Conservation (phyloP, 768 basidiomycete genomes). For the Psilocybe subaeruginosa region DNA sequence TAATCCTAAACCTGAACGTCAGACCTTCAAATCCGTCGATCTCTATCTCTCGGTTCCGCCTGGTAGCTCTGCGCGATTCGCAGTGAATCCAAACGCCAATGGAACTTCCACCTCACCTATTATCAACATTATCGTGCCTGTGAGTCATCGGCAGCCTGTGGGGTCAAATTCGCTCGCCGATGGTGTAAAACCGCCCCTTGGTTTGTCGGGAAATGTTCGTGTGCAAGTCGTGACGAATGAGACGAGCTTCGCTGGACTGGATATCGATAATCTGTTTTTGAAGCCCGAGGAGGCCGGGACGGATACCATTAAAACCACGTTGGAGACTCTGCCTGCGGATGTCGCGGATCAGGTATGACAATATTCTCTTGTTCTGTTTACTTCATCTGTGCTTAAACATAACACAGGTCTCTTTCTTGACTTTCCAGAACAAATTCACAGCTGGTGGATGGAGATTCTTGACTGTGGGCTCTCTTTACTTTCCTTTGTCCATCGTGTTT, state of each 20-base stretch:
- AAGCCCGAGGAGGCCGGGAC: slow-evolving; percentile 27
- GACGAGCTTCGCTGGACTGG: slow-evolving; percentile 36
- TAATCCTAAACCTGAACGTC: slow-evolving; percentile 24
- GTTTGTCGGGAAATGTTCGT: slow-evolving; percentile 22
- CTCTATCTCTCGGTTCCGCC: slow-evolving; percentile 28
- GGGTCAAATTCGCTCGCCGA: neutral
- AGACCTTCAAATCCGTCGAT: slow-evolving; percentile 32
- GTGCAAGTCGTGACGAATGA: slow-evolving; percentile 41
- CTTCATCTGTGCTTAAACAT: neutral
- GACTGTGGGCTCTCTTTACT: slow-evolving; percentile 27
- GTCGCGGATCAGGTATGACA: slow-evolving; percentile 20
- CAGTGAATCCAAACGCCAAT: slow-evolving; percentile 34
- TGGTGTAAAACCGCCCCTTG: slow-evolving; percentile 7
- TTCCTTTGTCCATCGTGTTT: neutral
- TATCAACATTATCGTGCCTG: slow-evolving; percentile 36
- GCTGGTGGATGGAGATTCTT: slow-evolving; percentile 50
- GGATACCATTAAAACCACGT: slow-evolving; percentile 25
- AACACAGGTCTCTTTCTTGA: slow-evolving; percentile 39
- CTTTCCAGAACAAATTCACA: slow-evolving; percentile 40
- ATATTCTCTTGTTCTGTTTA: neutral
- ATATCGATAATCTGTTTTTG: slow-evolving; percentile 34
- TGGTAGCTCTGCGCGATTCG: slow-evolving; percentile 30
- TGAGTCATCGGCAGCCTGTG: neutral
- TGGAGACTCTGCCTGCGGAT: slow-evolving; percentile 28
- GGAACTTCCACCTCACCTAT: slow-evolving; percentile 34